Percentiles rank a stretch among this genome's conserved stretches.
Conservation (phyloP, 768 basidiomycete genomes). For the Clitopilus passeckerianus region DNA sequence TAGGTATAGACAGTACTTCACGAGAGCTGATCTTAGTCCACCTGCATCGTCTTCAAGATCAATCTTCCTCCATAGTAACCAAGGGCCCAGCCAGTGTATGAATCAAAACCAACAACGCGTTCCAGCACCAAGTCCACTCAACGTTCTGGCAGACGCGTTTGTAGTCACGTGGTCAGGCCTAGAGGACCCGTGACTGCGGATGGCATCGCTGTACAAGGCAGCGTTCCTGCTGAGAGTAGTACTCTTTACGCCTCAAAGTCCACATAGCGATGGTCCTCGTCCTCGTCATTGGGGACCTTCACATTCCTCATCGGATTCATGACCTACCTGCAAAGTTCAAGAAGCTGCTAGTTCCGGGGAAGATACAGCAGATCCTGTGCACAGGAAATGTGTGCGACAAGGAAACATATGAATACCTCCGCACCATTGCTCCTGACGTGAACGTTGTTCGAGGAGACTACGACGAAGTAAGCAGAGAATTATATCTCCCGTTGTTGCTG, state of each 20-base stretch:
- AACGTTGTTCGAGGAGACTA: conserved; percentile 92
- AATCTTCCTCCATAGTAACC: too few relatives aligned
- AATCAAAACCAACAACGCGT: too few relatives aligned
- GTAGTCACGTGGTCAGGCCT: not conserved
- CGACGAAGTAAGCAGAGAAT: conserved; percentile 66
- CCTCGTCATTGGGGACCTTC: conserved; percentile 94
- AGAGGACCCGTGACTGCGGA: not conserved
- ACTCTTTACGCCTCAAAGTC: not conserved
- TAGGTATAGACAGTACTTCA: too few relatives aligned
- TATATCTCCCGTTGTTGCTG: not conserved
- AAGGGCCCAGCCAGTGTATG: too few relatives aligned
- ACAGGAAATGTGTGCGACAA: conserved; percentile 97
- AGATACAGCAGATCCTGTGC: conserved; percentile 96
- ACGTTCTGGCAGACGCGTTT: too few relatives aligned
- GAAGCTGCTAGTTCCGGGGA: conserved; percentile 91
- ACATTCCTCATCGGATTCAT: conserved; percentile 87
- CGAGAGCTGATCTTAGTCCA: too few relatives aligned
- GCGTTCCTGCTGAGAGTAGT: not conserved
- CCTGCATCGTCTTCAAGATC: too few relatives aligned
- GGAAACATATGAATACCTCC: conserved; percentile 94
- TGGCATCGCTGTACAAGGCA: not conserved
- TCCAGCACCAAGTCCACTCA: too few relatives aligned
- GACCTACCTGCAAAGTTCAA: conserved; percentile 96
- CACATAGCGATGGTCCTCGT: conserved; percentile 76
- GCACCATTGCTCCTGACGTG: conserved; percentile 91